A percentile compares a stretch with the other conserved stretches of the same genome.
These are phyloP conservation scores for Ceratocystis smalleyi DNA, from an alignment of 2,329 filamentous ascomycete species.

Conservation along the genomic window DNA sequence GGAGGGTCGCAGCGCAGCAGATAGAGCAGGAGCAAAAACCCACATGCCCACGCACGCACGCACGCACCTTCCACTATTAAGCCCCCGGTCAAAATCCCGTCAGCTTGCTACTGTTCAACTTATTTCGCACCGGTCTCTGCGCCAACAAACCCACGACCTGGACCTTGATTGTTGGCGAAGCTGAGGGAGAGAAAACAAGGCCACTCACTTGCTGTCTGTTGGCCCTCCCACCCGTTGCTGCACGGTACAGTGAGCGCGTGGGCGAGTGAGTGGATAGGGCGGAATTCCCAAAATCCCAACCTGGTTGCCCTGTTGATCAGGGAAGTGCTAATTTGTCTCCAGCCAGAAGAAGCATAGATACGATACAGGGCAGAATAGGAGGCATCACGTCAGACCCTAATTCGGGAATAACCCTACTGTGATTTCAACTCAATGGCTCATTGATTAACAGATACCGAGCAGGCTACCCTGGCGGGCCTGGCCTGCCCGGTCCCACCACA, in stretches of 20 bases:
- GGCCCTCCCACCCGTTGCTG: too few species aligned
- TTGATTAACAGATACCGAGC: background rate
- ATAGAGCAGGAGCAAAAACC: background rate
- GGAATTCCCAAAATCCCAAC: background rate
- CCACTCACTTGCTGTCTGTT: too few species aligned
- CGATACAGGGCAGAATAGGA: background rate
- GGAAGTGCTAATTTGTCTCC: background rate
- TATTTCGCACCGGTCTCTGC: background rate
- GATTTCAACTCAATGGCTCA: background rate
- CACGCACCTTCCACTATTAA: constrained; percentile 6
- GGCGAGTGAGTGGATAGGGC: background rate
- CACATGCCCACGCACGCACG: background rate
- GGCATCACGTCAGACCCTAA: background rate
- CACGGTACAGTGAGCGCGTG: background rate
- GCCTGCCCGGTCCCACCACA: background rate
- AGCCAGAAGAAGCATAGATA: background rate
- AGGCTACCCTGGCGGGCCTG: too few species aligned
- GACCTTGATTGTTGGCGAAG: background rate
- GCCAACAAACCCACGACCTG: background rate
- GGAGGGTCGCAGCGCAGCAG: background rate
- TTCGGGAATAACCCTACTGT: background rate
- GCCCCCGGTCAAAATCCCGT: background rate
- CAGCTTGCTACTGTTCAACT: background rate
- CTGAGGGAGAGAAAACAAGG: too few species aligned
- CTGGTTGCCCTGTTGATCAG: background rate